Percentiles rank a stretch among this genome's conserved stretches.
Evolutionary conservation across 768 basidiomycete species (phyloP).

Genomic region (Suillus discolor): DNA sequence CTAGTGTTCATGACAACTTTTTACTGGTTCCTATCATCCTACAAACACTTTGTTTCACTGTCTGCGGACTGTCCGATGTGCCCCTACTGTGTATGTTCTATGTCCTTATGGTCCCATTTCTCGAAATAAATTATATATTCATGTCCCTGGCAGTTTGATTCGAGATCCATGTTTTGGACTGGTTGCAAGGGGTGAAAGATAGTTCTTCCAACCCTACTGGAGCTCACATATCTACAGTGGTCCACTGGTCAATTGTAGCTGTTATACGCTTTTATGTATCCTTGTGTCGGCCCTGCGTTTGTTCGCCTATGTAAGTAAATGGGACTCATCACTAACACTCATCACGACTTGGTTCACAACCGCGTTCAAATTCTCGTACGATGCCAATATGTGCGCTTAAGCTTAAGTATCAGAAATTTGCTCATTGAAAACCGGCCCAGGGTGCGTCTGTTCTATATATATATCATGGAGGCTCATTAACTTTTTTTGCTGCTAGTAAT

Average conservation of each 20-base stretch:
- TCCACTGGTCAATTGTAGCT: too few relatives aligned
- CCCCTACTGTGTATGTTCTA: slow-evolving; percentile 11
- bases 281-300: neutral
- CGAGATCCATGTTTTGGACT: neutral
- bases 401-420: neutral
- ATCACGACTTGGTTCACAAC: neutral
- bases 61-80: slow-evolving; percentile 33
- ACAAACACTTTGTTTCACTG: slow-evolving; percentile 7
- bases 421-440: too few relatives aligned
- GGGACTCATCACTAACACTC: neutral
- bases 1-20: slow-evolving; percentile 2
- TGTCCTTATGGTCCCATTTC: slow-evolving; percentile 6
- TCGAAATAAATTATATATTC: neutral
- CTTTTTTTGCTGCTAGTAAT: too few relatives aligned
- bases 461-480: too few relatives aligned
- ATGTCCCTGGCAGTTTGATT: neutral
- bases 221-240: neutral
- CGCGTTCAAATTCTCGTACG: neutral
- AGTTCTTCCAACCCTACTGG: neutral
- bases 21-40: slow-evolving; percentile 3
- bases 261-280: neutral
- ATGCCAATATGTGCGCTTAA: neutral
- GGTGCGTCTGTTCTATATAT: neutral
- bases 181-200: neutral
- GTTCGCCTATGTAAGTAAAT: neutral